A percentile compares a stretch with the other conserved stretches of the same genome.
Conservation (phyloP, 2,329 filamentous ascomycete genomes). For the Fusarium falciforme region DNA sequence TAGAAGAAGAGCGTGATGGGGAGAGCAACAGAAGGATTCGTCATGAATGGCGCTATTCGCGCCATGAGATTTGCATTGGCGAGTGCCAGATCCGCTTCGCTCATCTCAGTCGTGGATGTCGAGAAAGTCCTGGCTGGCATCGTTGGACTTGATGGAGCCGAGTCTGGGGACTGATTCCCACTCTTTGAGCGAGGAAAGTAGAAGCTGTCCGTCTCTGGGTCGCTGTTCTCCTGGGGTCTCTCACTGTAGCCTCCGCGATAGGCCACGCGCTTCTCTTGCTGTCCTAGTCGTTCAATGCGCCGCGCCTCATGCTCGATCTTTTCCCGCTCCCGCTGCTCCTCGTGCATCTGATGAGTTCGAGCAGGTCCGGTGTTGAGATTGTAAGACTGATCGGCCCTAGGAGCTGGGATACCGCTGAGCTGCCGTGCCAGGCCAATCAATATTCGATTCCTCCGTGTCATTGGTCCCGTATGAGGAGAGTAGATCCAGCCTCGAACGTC, state of each 20-base stretch:
- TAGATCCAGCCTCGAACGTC: constrained; percentile 98
- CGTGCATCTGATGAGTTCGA: constrained; percentile 48
- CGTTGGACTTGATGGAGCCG: constrained; percentile 57
- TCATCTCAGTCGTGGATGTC: constrained; percentile 69
- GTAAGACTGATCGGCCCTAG: constrained; percentile 56
- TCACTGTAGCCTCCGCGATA: constrained; percentile 81
- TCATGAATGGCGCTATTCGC: constrained; percentile 88
- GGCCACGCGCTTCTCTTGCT: constrained; percentile 77
- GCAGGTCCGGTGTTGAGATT: constrained; percentile 33
- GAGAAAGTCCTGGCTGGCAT: constrained; percentile 52
- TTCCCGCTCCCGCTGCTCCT: constrained; percentile 68
- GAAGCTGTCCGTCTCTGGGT: constrained; percentile 47
- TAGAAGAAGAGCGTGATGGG: constrained; percentile 96
- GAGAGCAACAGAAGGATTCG: constrained; percentile 79
- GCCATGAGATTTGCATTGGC: constrained; percentile 92
- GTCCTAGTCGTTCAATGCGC: constrained; percentile 78
- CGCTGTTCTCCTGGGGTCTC: constrained; percentile 60
- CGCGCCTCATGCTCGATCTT: constrained; percentile 80
- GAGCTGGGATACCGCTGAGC: constrained; percentile 85
- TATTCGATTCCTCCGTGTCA: constrained; percentile 88
- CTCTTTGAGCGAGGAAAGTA: constrained; percentile 45
- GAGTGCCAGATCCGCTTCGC: constrained; percentile 77
- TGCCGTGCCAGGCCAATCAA: constrained; percentile 88
- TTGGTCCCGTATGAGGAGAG: constrained; percentile 82
- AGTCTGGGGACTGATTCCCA: constrained; percentile 52